phyloP scores from a whole-genome alignment of 805 yeast genomes.

The Hanseniaspora taiwanica region DNA sequence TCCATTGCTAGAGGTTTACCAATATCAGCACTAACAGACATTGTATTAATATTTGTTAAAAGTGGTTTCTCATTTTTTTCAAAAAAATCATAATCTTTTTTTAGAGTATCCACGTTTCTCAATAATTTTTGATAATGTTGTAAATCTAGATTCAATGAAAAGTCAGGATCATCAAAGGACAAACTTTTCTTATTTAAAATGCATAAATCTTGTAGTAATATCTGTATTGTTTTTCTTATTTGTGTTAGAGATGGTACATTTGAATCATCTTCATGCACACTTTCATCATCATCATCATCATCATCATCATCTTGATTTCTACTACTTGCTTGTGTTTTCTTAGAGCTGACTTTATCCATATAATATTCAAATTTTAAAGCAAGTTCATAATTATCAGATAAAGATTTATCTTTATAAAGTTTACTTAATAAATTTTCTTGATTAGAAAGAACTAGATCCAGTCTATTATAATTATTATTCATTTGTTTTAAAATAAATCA shows the following conservation, averaged over 20 bases:
- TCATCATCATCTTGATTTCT: neutral
- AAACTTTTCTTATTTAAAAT: neutral
- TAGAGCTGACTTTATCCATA: no score
- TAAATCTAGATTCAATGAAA: neutral
- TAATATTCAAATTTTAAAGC: neutral
- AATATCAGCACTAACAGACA: no score
- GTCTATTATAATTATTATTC: neutral
- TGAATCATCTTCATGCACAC: neutral
- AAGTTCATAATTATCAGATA: neutral
- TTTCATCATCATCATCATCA: neutral
- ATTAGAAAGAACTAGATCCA: neutral
- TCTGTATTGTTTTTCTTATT: neutral
- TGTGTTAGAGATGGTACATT: neutral
- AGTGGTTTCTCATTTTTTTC: neutral
- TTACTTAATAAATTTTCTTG: neutral
- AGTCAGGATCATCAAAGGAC: slow-evolving; percentile 1
- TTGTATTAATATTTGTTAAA: neutral
- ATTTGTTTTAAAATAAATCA: neutral
- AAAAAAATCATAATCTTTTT: neutral
- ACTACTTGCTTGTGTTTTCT: no score
- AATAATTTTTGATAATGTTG: neutral
- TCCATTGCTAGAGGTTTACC: no score
- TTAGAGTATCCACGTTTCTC: neutral
- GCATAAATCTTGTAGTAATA: neutral
- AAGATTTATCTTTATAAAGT: neutral